Evolutionary conservation across 2,329 filamentous ascomycete species (phyloP).

Genomic region (Aspergillus nomiae): DNA sequence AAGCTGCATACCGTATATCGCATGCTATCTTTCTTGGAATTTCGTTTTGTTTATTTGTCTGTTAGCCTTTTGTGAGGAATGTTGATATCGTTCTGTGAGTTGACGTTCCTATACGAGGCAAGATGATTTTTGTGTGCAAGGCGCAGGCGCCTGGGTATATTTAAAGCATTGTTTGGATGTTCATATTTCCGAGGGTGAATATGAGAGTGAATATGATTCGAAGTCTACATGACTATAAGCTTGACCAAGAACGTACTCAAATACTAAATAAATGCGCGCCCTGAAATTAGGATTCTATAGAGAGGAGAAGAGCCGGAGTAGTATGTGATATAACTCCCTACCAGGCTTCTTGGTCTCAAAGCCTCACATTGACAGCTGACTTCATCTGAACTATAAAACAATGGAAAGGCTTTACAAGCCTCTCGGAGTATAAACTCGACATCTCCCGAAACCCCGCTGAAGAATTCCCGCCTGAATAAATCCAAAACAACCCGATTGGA

Average conservation of each 20-base stretch:
- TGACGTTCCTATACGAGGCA: not conserved
- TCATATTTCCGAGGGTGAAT: not conserved
- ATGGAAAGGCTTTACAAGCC: not conserved
- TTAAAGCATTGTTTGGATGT: not conserved
- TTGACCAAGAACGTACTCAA: no score
- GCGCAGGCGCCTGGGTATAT: constrained; percentile 2
- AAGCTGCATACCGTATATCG: not conserved
- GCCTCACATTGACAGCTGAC: no score
- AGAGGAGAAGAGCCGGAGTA: no score
- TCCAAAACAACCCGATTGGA: not conserved
- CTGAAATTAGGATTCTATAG: no score
- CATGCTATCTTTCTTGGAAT: not conserved
- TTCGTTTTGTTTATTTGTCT: not conserved
- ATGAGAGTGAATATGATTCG: not conserved
- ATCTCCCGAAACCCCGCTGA: no score
- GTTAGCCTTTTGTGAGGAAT: not conserved
- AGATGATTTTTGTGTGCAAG: not conserved
- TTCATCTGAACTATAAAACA: no score
- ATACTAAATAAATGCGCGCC: no score
- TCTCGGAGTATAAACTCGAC: not conserved
- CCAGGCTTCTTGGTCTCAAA: no score
- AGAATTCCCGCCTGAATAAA: not conserved
- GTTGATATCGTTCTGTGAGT: not conserved
- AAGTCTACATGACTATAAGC: not conserved
- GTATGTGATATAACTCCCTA: no score